Evolutionary conservation across 2,329 filamentous ascomycete species (phyloP), one percentile per base, ranked within the genome.

Genomic region (Penicillium palitans): DNA sequence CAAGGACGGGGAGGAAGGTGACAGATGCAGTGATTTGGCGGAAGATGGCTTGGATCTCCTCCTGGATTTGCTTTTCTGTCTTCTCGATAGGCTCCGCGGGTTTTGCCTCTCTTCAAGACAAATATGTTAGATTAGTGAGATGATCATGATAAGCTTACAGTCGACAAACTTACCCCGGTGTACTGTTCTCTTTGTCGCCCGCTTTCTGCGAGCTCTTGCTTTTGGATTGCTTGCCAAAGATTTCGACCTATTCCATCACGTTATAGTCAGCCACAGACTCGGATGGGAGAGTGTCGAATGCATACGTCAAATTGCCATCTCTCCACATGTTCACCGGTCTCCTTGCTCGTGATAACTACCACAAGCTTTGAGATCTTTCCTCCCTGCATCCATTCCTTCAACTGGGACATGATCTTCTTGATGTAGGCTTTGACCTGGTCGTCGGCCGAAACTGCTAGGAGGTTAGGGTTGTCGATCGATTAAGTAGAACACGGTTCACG

Each of bases 371-470:
- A 96, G 73, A 99, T 97, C 78, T 99, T 98, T 74, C 93, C 91
- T 68, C 90, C 90, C 53, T 92, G 83, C 92, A 98, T 98, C 95
- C 95, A 99, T 74, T 91, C 91, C 80, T 96, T 93, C 58, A 99
- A 86, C 78, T 99, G 95, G 29, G 88, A 88, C 93, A 97, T 99
- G 80, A 99, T 98, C 79, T 96, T 96, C 78, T 96, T 97, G 82
- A 99, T 96, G 79, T 99, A 99, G 33, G 93, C 91, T 78, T 96
- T 96, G 73, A 99, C 95, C 79, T 99, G 93, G 80, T 98, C 95
- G 75, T 99, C 95, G 63, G 92, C 87, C 33, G 93, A 96, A 52
- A 98, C 93, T 87, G 61, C 67, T 46, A 68, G 59, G 42, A 57
- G 27, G 50, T 57, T 58, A 55, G 56, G 33, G 17, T 27, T 46